Evolutionary conservation across 148 eudicot species (phyloP), one percentile per base, ranked within the genome.

Genomic region (Cornus kousa): DNA sequence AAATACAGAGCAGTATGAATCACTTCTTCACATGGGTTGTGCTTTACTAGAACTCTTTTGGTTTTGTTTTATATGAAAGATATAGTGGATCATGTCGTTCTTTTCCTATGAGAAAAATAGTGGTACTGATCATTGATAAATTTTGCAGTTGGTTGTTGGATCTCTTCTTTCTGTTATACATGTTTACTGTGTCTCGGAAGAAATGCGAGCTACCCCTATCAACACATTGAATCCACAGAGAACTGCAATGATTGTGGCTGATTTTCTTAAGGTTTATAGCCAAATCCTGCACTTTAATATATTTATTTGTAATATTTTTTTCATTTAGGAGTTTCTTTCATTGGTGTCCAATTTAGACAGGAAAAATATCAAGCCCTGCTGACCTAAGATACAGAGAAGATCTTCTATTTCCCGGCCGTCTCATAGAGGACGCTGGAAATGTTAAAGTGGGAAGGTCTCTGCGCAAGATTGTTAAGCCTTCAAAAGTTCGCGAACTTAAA

Each of bases 141-240:
- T 77, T 35, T 55, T 84, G 76, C 97, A 95, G 98, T 53, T 92
- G 85, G 87, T 96, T 79, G 97, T 86, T 78, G 98, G 91, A 82
- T 91, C 99, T 60, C 88, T 96, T 65, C 95, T 96, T 64, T 90
- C 99, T 13, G 73, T 82, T 19, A 28, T 91, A 72, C 99, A 96
- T 72, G 85, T 96, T 68, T 93, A 87, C 77, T 77, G 97, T 75
- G 98, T 94, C 24, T 86, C 83, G 5, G 98, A 96, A 88, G 95
- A 96, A 86, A 96, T 96, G 99, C 85, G 90, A 83, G 98, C 99
- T 79, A 87, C 94, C 85, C 99, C 99, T 35, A 89, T 96, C 74
- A 93, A 87, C 88, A 93, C 98, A 10, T 80, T 96, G 74, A 96
- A 96, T 86, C 93, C 98, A 28, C 99, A 94, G 82, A 92, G 99